Evolutionary conservation across 1,139 yeast species (phyloP), one percentile per base, ranked within the genome.

Genomic region (Casaregolazyma lundiana): DNA sequence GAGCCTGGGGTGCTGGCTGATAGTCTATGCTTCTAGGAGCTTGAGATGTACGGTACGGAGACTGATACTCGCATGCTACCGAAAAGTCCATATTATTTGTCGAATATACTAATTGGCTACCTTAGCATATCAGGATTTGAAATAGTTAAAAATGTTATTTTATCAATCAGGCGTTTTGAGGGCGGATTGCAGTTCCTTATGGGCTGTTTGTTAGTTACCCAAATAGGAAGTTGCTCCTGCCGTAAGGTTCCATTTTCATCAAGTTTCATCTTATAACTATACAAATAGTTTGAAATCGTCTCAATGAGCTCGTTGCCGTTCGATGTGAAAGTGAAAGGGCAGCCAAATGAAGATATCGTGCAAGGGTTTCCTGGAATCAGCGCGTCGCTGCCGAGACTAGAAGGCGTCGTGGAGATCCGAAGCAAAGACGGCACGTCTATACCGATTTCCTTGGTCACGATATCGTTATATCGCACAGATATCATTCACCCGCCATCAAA

Each of bases 331-430:
- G 56, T 69, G 18, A 58, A 60, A 35, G 69, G 71, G 2, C 57
- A 57, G 8, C 71, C 73, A 7, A 69, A 69, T 46, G 69, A 67
- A 47, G 73, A 69, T 43, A 50, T 69, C 9, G 69, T 69, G 11
- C 64, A 61, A 40, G 73, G 73, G 6, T 69, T 58, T 44, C 73
- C 73, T 2, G 73, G 73, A 0, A 65, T 69, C 26, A 57, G 65
- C 1, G 73, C 73, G 0, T 64, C 70, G 2, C 65, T 70, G 65
- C 73, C 73, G 3, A 59, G 73, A 8, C 50, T 70, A 5, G 65
- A 64, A 29, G 73, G 72, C 1, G 60, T 64, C 0, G 67, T 69
- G 5, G 71, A 68, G 48, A 56, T 69, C 24, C 56, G 73, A 8
- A 53, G 65, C 7, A 54, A 54, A 35, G 61, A 58, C 49, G 58